Conservation (phyloP, 2,329 filamentous ascomycete genomes). For the Sarocladium brachiariae region DNA sequence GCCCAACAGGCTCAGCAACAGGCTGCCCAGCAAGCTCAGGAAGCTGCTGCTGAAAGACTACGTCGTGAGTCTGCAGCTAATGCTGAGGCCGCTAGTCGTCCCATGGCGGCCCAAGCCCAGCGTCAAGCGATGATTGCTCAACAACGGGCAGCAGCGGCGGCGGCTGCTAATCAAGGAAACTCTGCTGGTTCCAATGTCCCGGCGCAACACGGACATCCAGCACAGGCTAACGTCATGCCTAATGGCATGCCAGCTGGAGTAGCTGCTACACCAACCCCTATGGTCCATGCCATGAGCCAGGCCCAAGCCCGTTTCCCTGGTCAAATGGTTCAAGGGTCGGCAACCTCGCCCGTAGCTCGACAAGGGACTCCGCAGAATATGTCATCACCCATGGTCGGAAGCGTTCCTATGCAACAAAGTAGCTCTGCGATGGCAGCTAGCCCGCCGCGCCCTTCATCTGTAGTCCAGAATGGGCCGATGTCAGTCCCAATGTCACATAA, state of each 20-base stretch:
- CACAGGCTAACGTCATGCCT: conserved; percentile 29
- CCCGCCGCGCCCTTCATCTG: conserved; percentile 59
- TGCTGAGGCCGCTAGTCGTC: neutral
- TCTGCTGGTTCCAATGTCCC: conserved; percentile 12
- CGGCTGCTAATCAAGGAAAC: conserved; percentile 18
- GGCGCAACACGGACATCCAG: conserved; percentile 27
- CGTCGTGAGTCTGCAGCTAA: conserved; percentile 1
- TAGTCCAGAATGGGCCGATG: conserved; percentile 53
- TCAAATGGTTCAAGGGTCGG: conserved; percentile 55
- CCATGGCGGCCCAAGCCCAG: conserved; percentile 16
- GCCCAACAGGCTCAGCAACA: conserved; percentile 19
- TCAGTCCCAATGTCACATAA: conserved; percentile 52
- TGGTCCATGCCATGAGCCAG: conserved; percentile 7
- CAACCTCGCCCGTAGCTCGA: conserved; percentile 60
- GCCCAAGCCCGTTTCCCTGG: conserved; percentile 40
- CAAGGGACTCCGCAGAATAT: conserved; percentile 59
- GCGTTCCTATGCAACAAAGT: conserved; percentile 57
- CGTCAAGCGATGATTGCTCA: conserved; percentile 26
- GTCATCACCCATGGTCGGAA: conserved; percentile 59
- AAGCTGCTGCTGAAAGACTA: conserved; percentile 4
- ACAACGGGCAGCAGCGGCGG: conserved; percentile 17
- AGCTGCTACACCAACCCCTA: conserved; percentile 27
- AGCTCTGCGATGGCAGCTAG: conserved; percentile 63
- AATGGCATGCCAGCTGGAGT: conserved; percentile 32
- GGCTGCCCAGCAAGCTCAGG: conserved; percentile 15